Percentiles rank a stretch among this genome's conserved stretches.
phyloP scores from a whole-genome alignment of 371 early-diverging fungal genomes.

The Nematocida sp. region DNA sequence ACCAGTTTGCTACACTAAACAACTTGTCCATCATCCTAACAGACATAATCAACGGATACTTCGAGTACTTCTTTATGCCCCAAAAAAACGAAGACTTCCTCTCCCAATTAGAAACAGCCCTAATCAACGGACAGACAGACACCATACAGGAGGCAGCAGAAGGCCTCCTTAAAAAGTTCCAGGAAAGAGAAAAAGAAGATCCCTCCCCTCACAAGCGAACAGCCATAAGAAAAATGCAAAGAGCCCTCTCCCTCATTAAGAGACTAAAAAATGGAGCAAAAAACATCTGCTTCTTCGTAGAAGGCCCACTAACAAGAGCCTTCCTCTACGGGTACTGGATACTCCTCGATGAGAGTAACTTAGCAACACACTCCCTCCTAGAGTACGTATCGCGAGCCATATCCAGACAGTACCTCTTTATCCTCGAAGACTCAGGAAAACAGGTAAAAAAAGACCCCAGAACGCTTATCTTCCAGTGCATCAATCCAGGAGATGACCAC shows the following conservation, averaged over 20 bases:
- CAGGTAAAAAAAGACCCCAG: conserved; percentile 11
- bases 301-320: conserved; percentile 89
- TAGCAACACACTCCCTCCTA: conserved; percentile 64
- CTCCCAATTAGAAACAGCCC: conserved; percentile 1
- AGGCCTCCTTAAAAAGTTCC: conserved; percentile 21
- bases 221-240: background rate
- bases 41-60: conserved; percentile 45
- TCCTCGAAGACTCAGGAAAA: conserved; percentile 27
- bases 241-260: conserved; percentile 3
- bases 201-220: background rate
- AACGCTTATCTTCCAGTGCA: conserved; percentile 84
- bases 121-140: conserved; percentile 13
- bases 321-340: conserved; percentile 96
- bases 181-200: background rate
- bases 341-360: conserved; percentile 96
- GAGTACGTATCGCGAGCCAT: conserved; percentile 23
- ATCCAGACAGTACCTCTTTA: background rate
- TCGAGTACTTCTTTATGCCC: conserved; percentile 35
- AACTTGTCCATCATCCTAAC: conserved; percentile 35
- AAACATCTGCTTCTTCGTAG: conserved; percentile 75
- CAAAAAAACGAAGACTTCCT: conserved; percentile 27
- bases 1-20: conserved; percentile 59
- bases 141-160: conserved; percentile 2
- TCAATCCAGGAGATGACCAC: conserved; percentile 95
- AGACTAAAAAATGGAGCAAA: conserved; percentile 78